Percentiles rank a stretch among this genome's conserved stretches.
phyloP scores from a whole-genome alignment of 2,329 filamentous ascomycete genomes.

The Aotearoamyces nothofagi region DNA sequence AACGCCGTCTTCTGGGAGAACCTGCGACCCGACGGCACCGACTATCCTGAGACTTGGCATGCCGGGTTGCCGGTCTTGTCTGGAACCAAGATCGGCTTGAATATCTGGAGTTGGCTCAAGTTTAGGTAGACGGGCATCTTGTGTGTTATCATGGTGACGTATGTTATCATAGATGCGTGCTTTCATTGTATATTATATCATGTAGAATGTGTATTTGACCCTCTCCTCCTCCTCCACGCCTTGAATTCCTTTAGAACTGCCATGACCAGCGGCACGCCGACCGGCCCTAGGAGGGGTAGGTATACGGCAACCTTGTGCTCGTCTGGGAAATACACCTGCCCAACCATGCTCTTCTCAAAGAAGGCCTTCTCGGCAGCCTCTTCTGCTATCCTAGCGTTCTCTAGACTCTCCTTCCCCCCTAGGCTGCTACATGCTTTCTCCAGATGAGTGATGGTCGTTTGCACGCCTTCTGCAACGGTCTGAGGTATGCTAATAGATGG shows the following conservation, averaged over 20 bases:
- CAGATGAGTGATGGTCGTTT: slow-evolving; percentile 64
- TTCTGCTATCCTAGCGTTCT: slow-evolving; percentile 73
- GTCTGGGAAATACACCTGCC: slow-evolving; percentile 94
- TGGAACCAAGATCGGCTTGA: slow-evolving; percentile 43
- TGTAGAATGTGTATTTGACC: slow-evolving; percentile 2
- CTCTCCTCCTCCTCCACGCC: slow-evolving; percentile 19
- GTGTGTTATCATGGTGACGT: too few relatives aligned
- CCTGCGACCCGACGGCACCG: slow-evolving; percentile 34
- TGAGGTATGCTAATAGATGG: slow-evolving; percentile 84
- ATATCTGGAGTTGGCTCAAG: slow-evolving; percentile 45
- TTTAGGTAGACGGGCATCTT: too few relatives aligned
- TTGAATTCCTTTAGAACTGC: slow-evolving; percentile 70
- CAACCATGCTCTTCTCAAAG: slow-evolving; percentile 98
- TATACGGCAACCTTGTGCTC: slow-evolving; percentile 98
- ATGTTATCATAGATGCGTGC: too few relatives aligned
- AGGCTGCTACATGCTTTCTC: slow-evolving; percentile 62
- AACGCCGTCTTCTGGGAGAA: slow-evolving; percentile 51
- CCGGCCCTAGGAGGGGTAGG: slow-evolving; percentile 74
- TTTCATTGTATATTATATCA: slow-evolving; percentile 4
- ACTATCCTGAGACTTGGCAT: slow-evolving; percentile 44
- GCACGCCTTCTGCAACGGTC: slow-evolving; percentile 73
- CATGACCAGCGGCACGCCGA: slow-evolving; percentile 81
- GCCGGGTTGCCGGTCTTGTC: slow-evolving; percentile 38
- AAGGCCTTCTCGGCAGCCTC: slow-evolving; percentile 84
- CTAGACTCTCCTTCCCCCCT: slow-evolving; percentile 49